Evolutionary conservation across 2,329 filamentous ascomycete species (phyloP).

Genomic region (Colletotrichum chlorophyti): DNA sequence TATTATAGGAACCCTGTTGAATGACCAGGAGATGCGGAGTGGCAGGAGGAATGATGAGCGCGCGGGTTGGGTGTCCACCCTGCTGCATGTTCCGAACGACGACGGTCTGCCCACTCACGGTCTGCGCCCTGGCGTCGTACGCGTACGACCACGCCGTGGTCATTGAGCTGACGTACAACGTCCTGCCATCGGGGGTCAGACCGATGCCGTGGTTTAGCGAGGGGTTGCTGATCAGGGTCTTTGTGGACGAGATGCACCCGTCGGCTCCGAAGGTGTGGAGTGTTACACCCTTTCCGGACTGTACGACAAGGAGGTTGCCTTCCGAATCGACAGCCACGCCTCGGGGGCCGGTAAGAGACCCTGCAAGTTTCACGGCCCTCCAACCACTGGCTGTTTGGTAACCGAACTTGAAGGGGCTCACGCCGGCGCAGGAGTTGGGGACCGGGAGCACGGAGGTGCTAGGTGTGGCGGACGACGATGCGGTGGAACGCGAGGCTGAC

Average conservation of each 20-base stretch:
- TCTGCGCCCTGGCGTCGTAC: slow-evolving; percentile 58
- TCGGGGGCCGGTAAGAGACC: slow-evolving; percentile 42
- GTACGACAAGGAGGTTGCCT: slow-evolving; percentile 46
- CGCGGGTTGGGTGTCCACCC: slow-evolving; percentile 47
- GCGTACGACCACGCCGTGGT: slow-evolving; percentile 59
- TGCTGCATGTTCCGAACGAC: slow-evolving; percentile 46
- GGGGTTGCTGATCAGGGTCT: slow-evolving; percentile 41
- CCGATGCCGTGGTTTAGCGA: slow-evolving; percentile 47
- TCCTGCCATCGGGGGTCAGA: slow-evolving; percentile 46
- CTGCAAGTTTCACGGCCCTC: slow-evolving; percentile 47
- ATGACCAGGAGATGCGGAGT: slow-evolving; percentile 46
- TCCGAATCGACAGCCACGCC: slow-evolving; percentile 43
- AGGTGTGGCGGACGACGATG: slow-evolving; percentile 3
- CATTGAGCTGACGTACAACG: slow-evolving; percentile 46
- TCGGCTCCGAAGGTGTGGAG: slow-evolving; percentile 47
- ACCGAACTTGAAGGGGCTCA: slow-evolving; percentile 36
- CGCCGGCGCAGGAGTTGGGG: slow-evolving; percentile 42
- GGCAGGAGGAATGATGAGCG: slow-evolving; percentile 42
- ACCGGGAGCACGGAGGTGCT: slow-evolving; percentile 35
- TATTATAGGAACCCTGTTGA: slow-evolving; percentile 46
- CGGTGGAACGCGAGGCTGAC: slow-evolving; percentile 5
- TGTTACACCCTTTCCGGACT: slow-evolving; percentile 44
- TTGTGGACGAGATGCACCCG: slow-evolving; percentile 47
- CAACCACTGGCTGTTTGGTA: slow-evolving; percentile 44
- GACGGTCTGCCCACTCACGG: slow-evolving; percentile 50